Evolutionary conservation across 192 early-diverging fungal species (phyloP).

Genomic region (Coemansia sp.): DNA sequence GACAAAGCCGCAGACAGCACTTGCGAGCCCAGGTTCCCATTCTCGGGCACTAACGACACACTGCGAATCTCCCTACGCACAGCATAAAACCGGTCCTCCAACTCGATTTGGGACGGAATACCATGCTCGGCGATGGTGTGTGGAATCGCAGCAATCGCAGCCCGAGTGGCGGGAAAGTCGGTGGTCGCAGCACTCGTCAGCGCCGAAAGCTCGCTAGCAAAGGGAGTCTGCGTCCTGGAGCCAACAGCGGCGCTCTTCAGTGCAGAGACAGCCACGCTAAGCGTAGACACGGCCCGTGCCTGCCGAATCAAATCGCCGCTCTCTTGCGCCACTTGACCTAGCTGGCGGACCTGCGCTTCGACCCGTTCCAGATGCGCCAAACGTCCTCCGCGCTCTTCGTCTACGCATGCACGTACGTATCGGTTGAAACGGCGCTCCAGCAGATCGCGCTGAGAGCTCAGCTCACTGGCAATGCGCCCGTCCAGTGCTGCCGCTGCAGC

Average conservation of each 20-base stretch:
- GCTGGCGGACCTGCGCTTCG: conserved; percentile 67
- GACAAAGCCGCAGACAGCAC: conserved; percentile 67
- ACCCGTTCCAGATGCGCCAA: conserved; percentile 83
- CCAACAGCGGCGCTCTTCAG: conserved; percentile 58
- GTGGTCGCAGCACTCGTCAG: conserved; percentile 56
- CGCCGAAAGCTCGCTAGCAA: conserved; percentile 70
- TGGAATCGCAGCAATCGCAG: conserved; percentile 63
- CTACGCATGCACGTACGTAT: conserved; percentile 75
- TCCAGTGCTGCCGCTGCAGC: conserved; percentile 45
- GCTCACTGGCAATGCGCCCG: conserved; percentile 59
- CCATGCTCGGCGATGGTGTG: conserved; percentile 59
- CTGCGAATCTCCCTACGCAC: conserved; percentile 68
- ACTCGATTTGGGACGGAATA: conserved; percentile 61
- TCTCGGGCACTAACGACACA: conserved; percentile 80
- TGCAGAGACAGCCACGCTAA: conserved; percentile 64
- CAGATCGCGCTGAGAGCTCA: conserved; percentile 63
- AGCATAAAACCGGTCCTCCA: conserved; percentile 66
- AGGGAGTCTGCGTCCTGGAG: conserved; percentile 51
- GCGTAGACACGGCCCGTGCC: conserved; percentile 57
- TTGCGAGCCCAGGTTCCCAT: conserved; percentile 85
- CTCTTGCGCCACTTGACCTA: conserved; percentile 65
- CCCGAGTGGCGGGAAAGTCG: conserved; percentile 51
- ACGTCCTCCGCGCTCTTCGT: conserved; percentile 86
- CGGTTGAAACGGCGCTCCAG: conserved; percentile 76
- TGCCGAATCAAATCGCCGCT: conserved; percentile 67